These are phyloP conservation scores for Astraeus odoratus DNA, from an alignment of 768 basidiomycete species.

Conservation along the genomic window DNA sequence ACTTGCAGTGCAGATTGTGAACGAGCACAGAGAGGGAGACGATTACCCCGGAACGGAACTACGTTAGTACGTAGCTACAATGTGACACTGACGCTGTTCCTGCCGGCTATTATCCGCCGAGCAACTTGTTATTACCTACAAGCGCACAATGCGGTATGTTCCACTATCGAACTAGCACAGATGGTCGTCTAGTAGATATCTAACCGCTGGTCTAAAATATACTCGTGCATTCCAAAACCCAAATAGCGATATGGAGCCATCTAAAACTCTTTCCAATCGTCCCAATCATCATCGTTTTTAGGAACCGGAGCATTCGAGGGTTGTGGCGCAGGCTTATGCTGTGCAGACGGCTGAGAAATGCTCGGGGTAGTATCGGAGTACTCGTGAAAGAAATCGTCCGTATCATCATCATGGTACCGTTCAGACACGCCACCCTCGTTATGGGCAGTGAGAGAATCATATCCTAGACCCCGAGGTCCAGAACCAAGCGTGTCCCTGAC, in stretches of 20 bases:
- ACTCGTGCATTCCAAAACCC: background rate
- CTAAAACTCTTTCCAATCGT: conserved; percentile 81
- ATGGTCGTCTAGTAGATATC: conserved; percentile 1
- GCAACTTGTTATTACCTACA: too few species aligned
- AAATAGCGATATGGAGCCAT: background rate
- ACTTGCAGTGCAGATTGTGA: background rate
- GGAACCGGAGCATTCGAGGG: conserved; percentile 10
- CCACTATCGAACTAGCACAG: too few species aligned
- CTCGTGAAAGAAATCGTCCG: conserved; percentile 53
- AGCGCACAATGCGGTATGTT: too few species aligned
- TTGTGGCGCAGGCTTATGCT: conserved; percentile 6
- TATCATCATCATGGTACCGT: conserved; percentile 53
- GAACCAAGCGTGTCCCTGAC: conserved; percentile 53
- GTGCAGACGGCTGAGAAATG: conserved; percentile 5
- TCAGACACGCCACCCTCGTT: conserved; percentile 52
- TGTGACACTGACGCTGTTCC: too few species aligned
- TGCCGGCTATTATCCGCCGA: too few species aligned
- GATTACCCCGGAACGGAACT: too few species aligned
- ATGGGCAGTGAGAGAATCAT: conserved; percentile 40
- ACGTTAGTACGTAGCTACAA: too few species aligned
- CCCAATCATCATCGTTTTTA: conserved; percentile 53
- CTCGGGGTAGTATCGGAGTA: conserved; percentile 18
- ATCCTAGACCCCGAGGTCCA: conserved; percentile 48
- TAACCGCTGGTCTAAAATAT: background rate
- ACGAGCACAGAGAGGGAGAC: background rate